phyloP scores from a whole-genome alignment of 805 yeast genomes.

The Spathaspora hagerdaliae region DNA sequence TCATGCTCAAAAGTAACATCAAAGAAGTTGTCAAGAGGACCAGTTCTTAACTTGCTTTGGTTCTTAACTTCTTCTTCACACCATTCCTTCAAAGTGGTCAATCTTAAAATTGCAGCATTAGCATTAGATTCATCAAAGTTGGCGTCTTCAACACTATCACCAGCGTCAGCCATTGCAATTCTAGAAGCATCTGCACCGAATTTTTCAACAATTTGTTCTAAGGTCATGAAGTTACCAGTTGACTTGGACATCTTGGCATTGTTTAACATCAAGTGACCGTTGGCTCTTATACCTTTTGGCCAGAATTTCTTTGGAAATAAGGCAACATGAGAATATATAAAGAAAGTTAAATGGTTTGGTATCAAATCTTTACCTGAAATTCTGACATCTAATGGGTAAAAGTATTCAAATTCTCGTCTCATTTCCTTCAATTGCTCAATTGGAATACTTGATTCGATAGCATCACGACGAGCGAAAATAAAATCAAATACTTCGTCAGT shows the following conservation, averaged over 20 bases:
- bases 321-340: conserved; percentile 89
- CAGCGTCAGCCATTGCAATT: conserved; percentile 97
- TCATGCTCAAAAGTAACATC: conserved; percentile 92
- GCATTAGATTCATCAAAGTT: conserved; percentile 96
- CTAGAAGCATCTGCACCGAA: conserved; percentile 98
- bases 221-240: conserved; percentile 94
- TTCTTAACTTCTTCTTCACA: conserved; percentile 68
- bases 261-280: conserved; percentile 92
- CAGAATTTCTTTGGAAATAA: conserved; percentile 85
- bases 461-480: conserved; percentile 72
- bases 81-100: conserved; percentile 93
- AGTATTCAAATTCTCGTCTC: conserved; percentile 94
- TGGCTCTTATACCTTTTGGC: conserved; percentile 93
- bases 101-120: conserved; percentile 93
- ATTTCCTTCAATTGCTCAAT: conserved; percentile 59
- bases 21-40: conserved; percentile 57
- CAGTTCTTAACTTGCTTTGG: conserved; percentile 45
- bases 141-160: conserved; percentile 96
- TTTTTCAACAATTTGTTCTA: conserved; percentile 77
- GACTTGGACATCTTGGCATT: conserved; percentile 98
- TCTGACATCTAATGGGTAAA: conserved; percentile 90
- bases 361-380: conserved; percentile 95
- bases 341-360: conserved; percentile 96
- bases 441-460: conserved; percentile 57
- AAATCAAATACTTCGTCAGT: conserved; percentile 93